phyloP scores from a whole-genome alignment of 495 filamentous ascomycete genomes.

The Neurospora sp. region DNA sequence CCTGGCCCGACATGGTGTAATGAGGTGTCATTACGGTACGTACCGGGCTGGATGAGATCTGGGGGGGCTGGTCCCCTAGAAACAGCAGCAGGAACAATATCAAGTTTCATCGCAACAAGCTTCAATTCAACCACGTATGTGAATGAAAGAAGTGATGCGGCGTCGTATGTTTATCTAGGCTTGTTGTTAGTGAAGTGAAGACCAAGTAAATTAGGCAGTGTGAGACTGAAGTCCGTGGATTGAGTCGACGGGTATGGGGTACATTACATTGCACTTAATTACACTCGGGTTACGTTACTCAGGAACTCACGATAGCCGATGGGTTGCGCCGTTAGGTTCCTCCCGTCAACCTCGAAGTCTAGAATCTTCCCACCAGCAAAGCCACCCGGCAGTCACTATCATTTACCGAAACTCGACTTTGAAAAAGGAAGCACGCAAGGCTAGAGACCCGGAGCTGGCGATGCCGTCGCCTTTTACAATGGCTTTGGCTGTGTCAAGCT shows the following conservation, averaged over 20 bases:
- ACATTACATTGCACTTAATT: neutral
- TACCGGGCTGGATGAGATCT: neutral
- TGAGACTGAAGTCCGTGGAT: neutral
- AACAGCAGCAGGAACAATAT: neutral
- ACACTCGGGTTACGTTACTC: neutral
- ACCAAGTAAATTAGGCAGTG: neutral
- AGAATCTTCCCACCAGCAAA: neutral
- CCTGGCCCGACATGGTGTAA: neutral
- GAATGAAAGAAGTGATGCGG: neutral
- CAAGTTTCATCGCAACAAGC: neutral
- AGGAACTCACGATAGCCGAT: neutral
- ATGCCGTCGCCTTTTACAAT: neutral
- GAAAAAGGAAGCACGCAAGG: neutral
- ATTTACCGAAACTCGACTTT: neutral
- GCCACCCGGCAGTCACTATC: neutral
- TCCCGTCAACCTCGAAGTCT: neutral
- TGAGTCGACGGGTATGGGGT: neutral
- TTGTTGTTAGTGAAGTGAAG: neutral
- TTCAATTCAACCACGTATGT: neutral
- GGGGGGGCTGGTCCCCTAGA: neutral
- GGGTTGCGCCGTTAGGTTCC: neutral
- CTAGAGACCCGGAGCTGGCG: neutral
- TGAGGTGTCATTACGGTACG: neutral
- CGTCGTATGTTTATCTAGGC: neutral
- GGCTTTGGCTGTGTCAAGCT: neutral